Evolutionary conservation across 805 yeast genomes (phyloP), one percentile per base, ranked within the genome.

Genomic region (Myxozyma neglecta): DNA sequence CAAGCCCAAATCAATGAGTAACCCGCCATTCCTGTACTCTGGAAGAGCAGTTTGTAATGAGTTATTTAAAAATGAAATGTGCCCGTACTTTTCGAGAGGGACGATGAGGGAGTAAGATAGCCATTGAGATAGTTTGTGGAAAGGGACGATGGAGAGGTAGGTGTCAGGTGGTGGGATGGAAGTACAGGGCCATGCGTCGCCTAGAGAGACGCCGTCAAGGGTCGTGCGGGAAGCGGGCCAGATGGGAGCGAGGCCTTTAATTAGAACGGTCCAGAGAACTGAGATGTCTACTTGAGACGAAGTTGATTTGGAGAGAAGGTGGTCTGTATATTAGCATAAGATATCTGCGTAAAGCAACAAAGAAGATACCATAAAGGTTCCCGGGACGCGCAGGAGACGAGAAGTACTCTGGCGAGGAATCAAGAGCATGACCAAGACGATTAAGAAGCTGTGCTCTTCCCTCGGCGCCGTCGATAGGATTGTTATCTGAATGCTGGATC

Each of bases 61-160:
- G 50, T 54, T 57, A 36, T 49, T 56, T 5, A 57, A 46, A 39
- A 59, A 59, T 24, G 3, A 6, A 11, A 59, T 39, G 34, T 48
- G 48, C 37, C 61, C 66, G 54, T 56, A 47, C 7, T 71, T 67
- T 49, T 79, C 75, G 50, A 85, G 73, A 6, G 88, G 88, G 13
- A 79, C 77, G 18, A 85, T 70, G 54, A 85, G 71, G 1, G 89
- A 85, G 69, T 85, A 85, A 20, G 87, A 81, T 9, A 85, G 74
- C 89, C 89, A 85, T 71, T 85, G 89, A 0, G 87, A 83, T 43
- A 85, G 75, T 61, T 85, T 85, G 68, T 85, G 89, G 72, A 85
- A 85, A 1, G 88, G 85, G 16, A 83, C 83, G 51, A 85, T 79
- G 48, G 74, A 74, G 16, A 75, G 64, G 43, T 77, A 80, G n/a